Percentiles rank a stretch among this genome's conserved stretches.
These are phyloP conservation scores for Corrigiola litoralis DNA, from an alignment of 179 eudicot genomes.

Conservation along the genomic window DNA sequence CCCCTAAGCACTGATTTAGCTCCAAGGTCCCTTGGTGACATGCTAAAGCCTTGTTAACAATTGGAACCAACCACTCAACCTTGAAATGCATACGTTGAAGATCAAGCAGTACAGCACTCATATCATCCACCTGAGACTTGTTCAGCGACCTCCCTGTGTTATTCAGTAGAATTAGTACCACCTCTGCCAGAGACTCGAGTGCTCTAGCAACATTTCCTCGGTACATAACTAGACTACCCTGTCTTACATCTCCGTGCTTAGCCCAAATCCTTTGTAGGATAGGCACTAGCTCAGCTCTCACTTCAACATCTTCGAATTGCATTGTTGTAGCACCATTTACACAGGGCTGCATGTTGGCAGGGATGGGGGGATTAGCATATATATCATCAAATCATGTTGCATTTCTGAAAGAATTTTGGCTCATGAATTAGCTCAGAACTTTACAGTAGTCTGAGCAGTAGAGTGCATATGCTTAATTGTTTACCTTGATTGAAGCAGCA, in stretches of 20 bases:
- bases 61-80: background rate
- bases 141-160: background rate
- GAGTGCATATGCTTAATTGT: too few relatives aligned
- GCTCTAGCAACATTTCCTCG: background rate
- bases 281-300: background rate
- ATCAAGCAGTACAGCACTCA: background rate
- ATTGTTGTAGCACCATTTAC: background rate
- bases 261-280: background rate
- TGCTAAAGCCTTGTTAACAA: background rate
- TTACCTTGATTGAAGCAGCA: too few relatives aligned
- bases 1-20: background rate
- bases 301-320: background rate
- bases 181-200: background rate
- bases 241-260: background rate
- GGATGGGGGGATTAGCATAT: too few relatives aligned
- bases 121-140: background rate
- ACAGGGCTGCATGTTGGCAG: background rate
- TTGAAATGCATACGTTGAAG: background rate
- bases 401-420: too few relatives aligned
- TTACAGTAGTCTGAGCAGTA: too few relatives aligned
- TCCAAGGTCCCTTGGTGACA: background rate
- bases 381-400: too few relatives aligned
- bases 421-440: too few relatives aligned
- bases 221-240: too few relatives aligned
- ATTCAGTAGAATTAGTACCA: background rate